These are phyloP conservation scores for Curvularia spicifera DNA, from an alignment of 2,329 filamentous ascomycete genomes.

Conservation along the genomic window DNA sequence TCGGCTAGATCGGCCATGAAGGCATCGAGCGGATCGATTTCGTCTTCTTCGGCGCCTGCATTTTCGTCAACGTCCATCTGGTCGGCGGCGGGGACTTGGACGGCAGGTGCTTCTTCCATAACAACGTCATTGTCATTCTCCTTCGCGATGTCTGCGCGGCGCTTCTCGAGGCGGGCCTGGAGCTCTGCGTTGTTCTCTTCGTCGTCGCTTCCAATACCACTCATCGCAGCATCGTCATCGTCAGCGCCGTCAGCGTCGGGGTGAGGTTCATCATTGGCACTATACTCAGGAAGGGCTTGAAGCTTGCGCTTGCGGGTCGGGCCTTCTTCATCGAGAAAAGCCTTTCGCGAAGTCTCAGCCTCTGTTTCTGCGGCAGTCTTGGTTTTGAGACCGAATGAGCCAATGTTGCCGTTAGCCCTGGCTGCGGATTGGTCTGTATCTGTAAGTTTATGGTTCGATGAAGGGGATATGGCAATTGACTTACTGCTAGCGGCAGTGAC, in stretches of 20 bases:
- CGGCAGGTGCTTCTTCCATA: conserved; percentile 51
- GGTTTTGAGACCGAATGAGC: conserved; percentile 79
- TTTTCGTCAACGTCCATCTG: conserved; percentile 63
- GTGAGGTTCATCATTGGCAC: conserved; percentile 53
- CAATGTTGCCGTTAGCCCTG: conserved; percentile 75
- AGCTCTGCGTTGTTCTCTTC: conserved; percentile 85
- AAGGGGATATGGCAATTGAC: conserved; percentile 4
- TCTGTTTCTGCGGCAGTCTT: conserved; percentile 71
- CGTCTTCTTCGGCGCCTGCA: conserved; percentile 65
- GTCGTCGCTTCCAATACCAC: conserved; percentile 83
- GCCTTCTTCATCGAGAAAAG: conserved; percentile 84
- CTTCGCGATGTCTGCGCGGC: conserved; percentile 63
- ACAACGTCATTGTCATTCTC: conserved; percentile 63
- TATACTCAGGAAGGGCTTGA: conserved; percentile 82
- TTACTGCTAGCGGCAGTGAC: conserved; percentile 28
- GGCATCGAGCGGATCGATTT: conserved; percentile 90
- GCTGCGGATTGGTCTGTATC: conserved; percentile 54
- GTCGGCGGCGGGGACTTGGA: conserved; percentile 46
- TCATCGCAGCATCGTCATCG: conserved; percentile 75
- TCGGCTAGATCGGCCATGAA: conserved; percentile 78
- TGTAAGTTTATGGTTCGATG: conserved; percentile 23
- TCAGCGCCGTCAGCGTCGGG: conserved; percentile 57
- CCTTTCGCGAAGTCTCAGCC: conserved; percentile 71
- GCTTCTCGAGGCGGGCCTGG: conserved; percentile 78
- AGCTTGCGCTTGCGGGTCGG: conserved; percentile 82